Percentiles rank a stretch among this genome's conserved stretches.
phyloP scores from a whole-genome alignment of 495 filamentous ascomycete species.

The Lasiosphaeriaceae sp. region DNA sequence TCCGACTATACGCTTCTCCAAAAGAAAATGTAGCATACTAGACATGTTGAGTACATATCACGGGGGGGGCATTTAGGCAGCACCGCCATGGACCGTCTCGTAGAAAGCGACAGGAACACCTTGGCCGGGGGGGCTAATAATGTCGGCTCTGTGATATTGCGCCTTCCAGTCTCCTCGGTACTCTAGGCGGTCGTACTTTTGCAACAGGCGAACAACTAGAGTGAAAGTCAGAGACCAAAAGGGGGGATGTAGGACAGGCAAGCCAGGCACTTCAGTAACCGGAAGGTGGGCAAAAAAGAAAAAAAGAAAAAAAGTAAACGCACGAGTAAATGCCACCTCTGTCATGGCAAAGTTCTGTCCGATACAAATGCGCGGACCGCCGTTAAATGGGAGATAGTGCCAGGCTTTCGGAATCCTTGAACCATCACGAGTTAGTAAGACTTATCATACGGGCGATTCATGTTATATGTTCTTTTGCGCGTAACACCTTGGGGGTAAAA shows the following conservation, averaged over 20 bases:
- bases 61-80: slow-evolving; percentile 5
- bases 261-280: too few species aligned
- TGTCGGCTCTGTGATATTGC: slow-evolving; percentile 35
- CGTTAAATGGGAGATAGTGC: slow-evolving; percentile 59
- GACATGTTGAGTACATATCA: too few species aligned
- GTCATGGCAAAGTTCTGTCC: slow-evolving; percentile 56
- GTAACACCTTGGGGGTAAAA: too few species aligned
- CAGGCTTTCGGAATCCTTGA: slow-evolving; percentile 56
- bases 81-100: slow-evolving; percentile 25
- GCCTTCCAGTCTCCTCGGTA: slow-evolving; percentile 39
- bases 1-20: too few species aligned
- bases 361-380: slow-evolving; percentile 52
- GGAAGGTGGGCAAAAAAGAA: too few species aligned
- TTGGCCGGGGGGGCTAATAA: slow-evolving; percentile 37
- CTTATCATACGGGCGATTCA: too few species aligned
- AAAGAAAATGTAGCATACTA: too few species aligned
- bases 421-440: too few species aligned
- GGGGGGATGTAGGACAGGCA: neutral
- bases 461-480: too few species aligned
- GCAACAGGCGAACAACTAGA: slow-evolving; percentile 53
- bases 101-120: slow-evolving; percentile 35
- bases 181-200: slow-evolving; percentile 55
- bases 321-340: slow-evolving; percentile 45
- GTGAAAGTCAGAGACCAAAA: neutral
- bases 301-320: slow-evolving; percentile 18